Evolutionary conservation across 257 asterid genomes (phyloP).

Genomic region (Nicotiana benthamiana): DNA sequence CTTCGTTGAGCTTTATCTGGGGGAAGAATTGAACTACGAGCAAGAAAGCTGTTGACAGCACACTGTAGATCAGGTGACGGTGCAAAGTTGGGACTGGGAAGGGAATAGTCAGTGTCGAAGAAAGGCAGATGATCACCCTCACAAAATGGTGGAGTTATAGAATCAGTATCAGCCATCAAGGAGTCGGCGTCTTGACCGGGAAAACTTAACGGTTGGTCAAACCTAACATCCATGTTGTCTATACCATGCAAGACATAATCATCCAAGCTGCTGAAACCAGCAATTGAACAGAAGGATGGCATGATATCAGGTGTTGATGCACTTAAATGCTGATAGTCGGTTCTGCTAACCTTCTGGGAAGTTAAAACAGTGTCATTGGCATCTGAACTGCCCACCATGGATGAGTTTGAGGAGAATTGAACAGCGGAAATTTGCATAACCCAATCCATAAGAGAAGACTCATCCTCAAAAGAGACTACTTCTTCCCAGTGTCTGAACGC

Average conservation of each 20-base stretch:
- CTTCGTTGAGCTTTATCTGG: conserved; percentile 30
- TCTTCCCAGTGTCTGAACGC: conserved; percentile 58
- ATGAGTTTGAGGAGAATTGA: conserved; percentile 32
- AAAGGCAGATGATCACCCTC: conserved; percentile 38
- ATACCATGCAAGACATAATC: conserved; percentile 44
- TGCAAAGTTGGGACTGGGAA: conserved; percentile 29
- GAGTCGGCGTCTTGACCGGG: conserved; percentile 24
- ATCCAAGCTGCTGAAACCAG: conserved; percentile 36
- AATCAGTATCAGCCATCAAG: conserved; percentile 33
- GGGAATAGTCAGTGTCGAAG: conserved; percentile 28
- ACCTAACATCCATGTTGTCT: conserved; percentile 40
- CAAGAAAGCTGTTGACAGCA: conserved; percentile 26
- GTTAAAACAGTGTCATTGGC: conserved; percentile 15
- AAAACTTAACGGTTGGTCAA: conserved; percentile 30
- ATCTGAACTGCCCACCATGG: conserved; percentile 18
- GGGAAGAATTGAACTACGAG: conserved; percentile 13
- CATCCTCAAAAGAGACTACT: conserved; percentile 54
- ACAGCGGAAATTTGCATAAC: conserved; percentile 23
- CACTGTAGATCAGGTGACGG: conserved; percentile 37
- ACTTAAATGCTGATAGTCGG: conserved; percentile 26
- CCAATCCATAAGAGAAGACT: conserved; percentile 26
- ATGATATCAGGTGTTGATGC: conserved; percentile 42
- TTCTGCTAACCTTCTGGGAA: conserved; percentile 30
- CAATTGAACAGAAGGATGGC: conserved; percentile 39
- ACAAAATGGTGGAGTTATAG: conserved; percentile 34